phyloP scores from a whole-genome alignment of 805 yeast species.

The Cyberlindnera euphorbiiphila region DNA sequence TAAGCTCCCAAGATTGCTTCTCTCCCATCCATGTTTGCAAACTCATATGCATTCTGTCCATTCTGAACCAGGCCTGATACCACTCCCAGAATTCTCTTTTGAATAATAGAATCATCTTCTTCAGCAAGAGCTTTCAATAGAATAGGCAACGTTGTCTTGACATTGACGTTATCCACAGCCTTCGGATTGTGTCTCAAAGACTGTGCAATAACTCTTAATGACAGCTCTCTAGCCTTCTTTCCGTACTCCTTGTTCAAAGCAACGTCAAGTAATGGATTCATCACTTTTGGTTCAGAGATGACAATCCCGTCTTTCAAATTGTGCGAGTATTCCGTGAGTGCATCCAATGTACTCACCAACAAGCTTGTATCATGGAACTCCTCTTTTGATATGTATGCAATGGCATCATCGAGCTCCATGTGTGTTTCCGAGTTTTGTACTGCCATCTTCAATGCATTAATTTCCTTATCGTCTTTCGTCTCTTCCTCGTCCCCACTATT shows the following conservation, averaged over 20 bases:
- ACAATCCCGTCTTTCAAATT: constrained; percentile 58
- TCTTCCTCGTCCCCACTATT: constrained; percentile 11
- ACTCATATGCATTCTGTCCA: constrained; percentile 30
- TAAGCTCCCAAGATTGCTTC: constrained; percentile 26
- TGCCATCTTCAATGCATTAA: constrained; percentile 23
- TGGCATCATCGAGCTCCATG: constrained; percentile 22
- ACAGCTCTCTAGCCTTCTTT: constrained; percentile 40
- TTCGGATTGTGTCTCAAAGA: constrained; percentile 71
- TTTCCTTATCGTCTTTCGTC: constrained; percentile 21
- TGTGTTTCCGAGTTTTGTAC: constrained; percentile 17
- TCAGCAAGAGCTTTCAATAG: constrained; percentile 10
- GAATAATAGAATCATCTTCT: constrained; percentile 32
- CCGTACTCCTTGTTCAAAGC: constrained; percentile 20
- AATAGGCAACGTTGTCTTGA: constrained; percentile 8
- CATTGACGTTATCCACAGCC: constrained; percentile 41
- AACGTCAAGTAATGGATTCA: constrained; percentile 31
- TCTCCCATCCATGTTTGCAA: constrained; percentile 22
- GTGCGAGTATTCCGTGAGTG: constrained; percentile 59
- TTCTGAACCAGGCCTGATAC: constrained; percentile 42
- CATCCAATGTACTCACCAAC: constrained; percentile 30
- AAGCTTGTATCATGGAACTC: constrained; percentile 1
- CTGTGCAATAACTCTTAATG: constrained; percentile 60
- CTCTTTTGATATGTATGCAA: constrained; percentile 6
- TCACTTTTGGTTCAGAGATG: constrained; percentile 33
- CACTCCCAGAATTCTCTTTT: constrained; percentile 49